A percentile compares a stretch with the other conserved stretches of the same genome.
Conservation (phyloP, 176 grass and related monocot genomes). For the Carex pumila region DNA sequence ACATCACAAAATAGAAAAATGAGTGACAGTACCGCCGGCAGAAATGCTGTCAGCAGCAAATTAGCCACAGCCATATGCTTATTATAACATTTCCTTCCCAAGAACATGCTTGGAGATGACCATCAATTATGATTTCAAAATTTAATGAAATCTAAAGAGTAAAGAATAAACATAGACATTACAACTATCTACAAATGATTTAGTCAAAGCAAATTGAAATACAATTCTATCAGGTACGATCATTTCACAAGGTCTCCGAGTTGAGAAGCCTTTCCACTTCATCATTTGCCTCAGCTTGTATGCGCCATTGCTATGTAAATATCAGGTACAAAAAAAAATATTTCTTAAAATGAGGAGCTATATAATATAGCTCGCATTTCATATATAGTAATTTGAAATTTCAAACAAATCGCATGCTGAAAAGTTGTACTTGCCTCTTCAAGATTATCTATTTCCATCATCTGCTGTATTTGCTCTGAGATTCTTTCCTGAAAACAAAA, state of each 20-base stretch:
- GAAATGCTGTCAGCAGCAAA: too few relatives aligned
- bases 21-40: too few relatives aligned
- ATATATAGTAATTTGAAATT: not conserved
- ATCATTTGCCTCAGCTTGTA: slow-evolving; percentile 97
- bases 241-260: slow-evolving; percentile 46
- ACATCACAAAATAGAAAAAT: too few relatives aligned
- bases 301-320: slow-evolving; percentile 71
- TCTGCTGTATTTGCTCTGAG: slow-evolving; percentile 84
- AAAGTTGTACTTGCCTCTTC: slow-evolving; percentile 68
- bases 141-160: not conserved
- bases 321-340: slow-evolving; percentile 18
- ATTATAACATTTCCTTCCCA: not conserved
- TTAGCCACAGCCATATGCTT: not conserved
- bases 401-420: not conserved
- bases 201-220: slow-evolving; percentile 10
- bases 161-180: slow-evolving; percentile 11
- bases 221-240: slow-evolving; percentile 31
- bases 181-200: not conserved
- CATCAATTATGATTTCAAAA: not conserved
- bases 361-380: slow-evolving; percentile 4
- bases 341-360: not conserved
- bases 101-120: not conserved
- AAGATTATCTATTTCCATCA: slow-evolving; percentile 98
- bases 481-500: slow-evolving; percentile 62
- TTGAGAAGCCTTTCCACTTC: slow-evolving; percentile 94